Percentiles rank a stretch among this genome's conserved stretches.
Conservation (phyloP, 768 basidiomycete genomes). For the Kwoniella sp. region DNA sequence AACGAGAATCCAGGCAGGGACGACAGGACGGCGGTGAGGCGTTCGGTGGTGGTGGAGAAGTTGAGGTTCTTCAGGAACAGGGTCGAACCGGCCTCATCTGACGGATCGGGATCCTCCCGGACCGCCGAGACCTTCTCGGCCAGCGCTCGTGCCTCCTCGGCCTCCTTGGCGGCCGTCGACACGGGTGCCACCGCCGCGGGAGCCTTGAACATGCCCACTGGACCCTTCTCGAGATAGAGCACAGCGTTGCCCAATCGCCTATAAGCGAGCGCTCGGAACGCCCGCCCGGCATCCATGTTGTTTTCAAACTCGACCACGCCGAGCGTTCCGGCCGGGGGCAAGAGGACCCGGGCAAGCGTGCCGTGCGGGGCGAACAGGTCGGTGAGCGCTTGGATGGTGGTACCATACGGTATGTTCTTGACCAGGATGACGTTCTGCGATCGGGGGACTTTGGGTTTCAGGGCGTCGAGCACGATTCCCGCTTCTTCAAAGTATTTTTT, state of each 20-base stretch:
- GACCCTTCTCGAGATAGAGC: slow-evolving; percentile 89
- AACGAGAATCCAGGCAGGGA: slow-evolving; percentile 76
- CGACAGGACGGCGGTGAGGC: slow-evolving; percentile 65
- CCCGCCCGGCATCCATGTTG: slow-evolving; percentile 64
- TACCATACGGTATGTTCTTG: slow-evolving; percentile 95
- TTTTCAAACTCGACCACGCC: slow-evolving; percentile 84
- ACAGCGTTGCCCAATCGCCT: slow-evolving; percentile 81
- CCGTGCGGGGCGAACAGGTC: slow-evolving; percentile 77
- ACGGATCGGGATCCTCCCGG: slow-evolving; percentile 20
- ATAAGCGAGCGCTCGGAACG: slow-evolving; percentile 79
- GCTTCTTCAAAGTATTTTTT: slow-evolving; percentile 72
- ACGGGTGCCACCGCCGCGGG: slow-evolving; percentile 32
- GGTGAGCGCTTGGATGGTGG: slow-evolving; percentile 67
- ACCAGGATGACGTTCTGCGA: slow-evolving; percentile 83
- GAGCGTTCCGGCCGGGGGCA: slow-evolving; percentile 89
- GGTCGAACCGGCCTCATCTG: slow-evolving; percentile 62
- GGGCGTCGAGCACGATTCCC: slow-evolving; percentile 49
- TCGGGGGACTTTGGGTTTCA: slow-evolving; percentile 36
- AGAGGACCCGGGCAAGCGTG: slow-evolving; percentile 62
- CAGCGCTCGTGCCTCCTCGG: slow-evolving; percentile 52
- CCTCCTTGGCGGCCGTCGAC: slow-evolving; percentile 44
- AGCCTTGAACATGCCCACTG: slow-evolving; percentile 69
- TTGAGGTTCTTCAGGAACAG: slow-evolving; percentile 91
- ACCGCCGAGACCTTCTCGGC: slow-evolving; percentile 23
- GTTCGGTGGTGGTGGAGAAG: slow-evolving; percentile 80